A percentile compares a stretch with the other conserved stretches of the same genome.
phyloP scores from a whole-genome alignment of 2,329 filamentous ascomycete genomes.

The Diaporthe citri region DNA sequence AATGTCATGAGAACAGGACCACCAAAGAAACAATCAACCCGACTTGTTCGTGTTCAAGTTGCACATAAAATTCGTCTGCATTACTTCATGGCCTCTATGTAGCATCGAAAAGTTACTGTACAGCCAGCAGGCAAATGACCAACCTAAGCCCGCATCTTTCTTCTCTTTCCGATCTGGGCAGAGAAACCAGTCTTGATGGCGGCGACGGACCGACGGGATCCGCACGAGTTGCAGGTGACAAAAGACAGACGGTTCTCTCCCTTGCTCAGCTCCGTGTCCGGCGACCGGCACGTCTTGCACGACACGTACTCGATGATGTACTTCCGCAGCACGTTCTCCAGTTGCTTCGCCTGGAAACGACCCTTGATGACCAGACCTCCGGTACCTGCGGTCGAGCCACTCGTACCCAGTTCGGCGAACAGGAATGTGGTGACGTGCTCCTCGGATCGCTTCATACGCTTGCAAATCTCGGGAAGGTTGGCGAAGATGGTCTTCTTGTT shows the following conservation, averaged over 20 bases:
- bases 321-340: conserved; percentile 95
- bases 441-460: conserved; percentile 98
- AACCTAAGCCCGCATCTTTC: conserved; percentile 86
- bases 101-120: conserved; percentile 14
- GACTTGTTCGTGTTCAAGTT: neutral
- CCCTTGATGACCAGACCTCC: conserved; percentile 97
- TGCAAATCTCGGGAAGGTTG: conserved; percentile 98
- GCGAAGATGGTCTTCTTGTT: conserved; percentile 99
- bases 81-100: conserved; percentile 32
- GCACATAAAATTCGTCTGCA: conserved; percentile 12
- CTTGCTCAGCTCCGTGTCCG: conserved; percentile 96
- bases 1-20: neutral
- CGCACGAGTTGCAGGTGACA: conserved; percentile 94
- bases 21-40: neutral
- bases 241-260: conserved; percentile 99
- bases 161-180: conserved; percentile 98
- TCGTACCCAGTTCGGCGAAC: conserved; percentile 98
- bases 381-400: conserved; percentile 92
- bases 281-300: conserved; percentile 97
- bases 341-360: conserved; percentile 99
- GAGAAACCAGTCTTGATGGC: conserved; percentile 99
- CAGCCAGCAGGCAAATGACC: conserved; percentile 22
- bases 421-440: conserved; percentile 98
- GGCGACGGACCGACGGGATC: conserved; percentile 87
- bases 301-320: conserved; percentile 98